Evolutionary conservation across 139 green algal genomes (phyloP).

Genomic region (Ettlia oleoabundans): DNA sequence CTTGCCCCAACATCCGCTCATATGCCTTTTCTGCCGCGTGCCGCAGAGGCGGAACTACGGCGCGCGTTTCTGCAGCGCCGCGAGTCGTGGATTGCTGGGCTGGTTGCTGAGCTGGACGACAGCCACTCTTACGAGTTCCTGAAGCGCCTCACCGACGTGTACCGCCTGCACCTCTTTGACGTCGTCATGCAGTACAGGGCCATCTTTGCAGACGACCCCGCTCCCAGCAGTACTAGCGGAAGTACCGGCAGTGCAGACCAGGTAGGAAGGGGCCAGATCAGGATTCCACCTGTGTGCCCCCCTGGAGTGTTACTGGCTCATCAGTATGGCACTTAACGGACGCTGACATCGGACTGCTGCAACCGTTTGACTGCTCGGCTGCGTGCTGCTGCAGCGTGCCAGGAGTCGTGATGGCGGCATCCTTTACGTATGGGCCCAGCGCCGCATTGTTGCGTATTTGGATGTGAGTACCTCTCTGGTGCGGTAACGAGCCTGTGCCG

Average conservation of each 20-base stretch:
- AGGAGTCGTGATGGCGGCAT: conserved; percentile 58
- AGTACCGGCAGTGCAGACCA: too few species aligned
- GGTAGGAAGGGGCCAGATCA: neutral
- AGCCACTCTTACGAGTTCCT: conserved; percentile 79
- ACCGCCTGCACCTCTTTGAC: conserved; percentile 98
- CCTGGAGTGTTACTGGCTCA: too few species aligned
- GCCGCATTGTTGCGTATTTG: conserved; percentile 72
- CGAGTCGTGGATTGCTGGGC: conserved; percentile 73
- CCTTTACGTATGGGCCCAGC: conserved; percentile 84
- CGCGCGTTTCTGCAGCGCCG: conserved; percentile 85
- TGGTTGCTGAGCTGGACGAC: conserved; percentile 85
- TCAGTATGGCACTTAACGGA: too few species aligned
- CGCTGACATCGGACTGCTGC: too few species aligned
- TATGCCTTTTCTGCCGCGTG: neutral
- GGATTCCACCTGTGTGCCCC: too few species aligned
- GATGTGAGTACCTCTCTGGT: conserved; percentile 5
- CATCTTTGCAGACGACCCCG: conserved; percentile 89
- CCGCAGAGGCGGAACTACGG: conserved; percentile 74
- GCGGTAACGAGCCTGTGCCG: too few species aligned
- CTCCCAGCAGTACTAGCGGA: neutral
- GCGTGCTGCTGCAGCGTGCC: neutral
- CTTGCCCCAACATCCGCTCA: too few species aligned
- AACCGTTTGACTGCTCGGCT: too few species aligned
- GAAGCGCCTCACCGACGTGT: conserved; percentile 94
- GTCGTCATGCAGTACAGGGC: conserved; percentile 98